A percentile compares a stretch with the other conserved stretches of the same genome.
These are phyloP conservation scores for Gossypium ekmanianum DNA, from an alignment of 345 rosid species.

Conservation along the genomic window DNA sequence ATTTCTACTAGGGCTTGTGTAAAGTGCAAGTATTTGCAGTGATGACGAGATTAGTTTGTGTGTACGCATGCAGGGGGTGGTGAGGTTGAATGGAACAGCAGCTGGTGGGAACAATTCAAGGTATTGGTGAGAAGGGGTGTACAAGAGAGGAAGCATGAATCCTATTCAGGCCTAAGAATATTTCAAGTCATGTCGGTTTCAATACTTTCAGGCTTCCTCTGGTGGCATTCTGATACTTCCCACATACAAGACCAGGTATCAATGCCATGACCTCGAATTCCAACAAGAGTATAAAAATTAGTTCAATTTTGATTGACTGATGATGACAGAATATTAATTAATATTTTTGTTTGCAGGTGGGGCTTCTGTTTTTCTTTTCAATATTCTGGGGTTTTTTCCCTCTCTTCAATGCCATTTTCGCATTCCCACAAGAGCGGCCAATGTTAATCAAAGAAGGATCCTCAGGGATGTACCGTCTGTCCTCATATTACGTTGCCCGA, in stretches of 20 bases:
- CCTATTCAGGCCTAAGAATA: slow-evolving; percentile 71
- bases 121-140: slow-evolving; percentile 70
- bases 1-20: too few relatives aligned
- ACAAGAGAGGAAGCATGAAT: slow-evolving; percentile 79
- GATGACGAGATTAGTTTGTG: slow-evolving; percentile 1
- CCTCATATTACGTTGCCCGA: slow-evolving; percentile 76
- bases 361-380: slow-evolving; percentile 85
- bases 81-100: slow-evolving; percentile 65
- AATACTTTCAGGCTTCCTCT: slow-evolving; percentile 72
- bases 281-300: not conserved
- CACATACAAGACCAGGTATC: slow-evolving; percentile 88
- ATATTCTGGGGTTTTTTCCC: slow-evolving; percentile 95
- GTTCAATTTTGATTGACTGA: not conserved
- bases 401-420: slow-evolving; percentile 69
- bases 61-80: slow-evolving; percentile 13
- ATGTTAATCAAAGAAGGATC: slow-evolving; percentile 87
- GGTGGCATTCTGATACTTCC: slow-evolving; percentile 76
- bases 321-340: not conserved
- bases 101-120: slow-evolving; percentile 79
- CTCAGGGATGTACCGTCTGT: slow-evolving; percentile 85
- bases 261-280: not conserved
- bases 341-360: slow-evolving; percentile 46
- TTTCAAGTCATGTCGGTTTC: slow-evolving; percentile 86
- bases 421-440: slow-evolving; percentile 85
- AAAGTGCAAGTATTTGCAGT: not conserved